Base-by-base conservation (phyloP, 768 basidiomycete species). In the Rhodocollybia butyracea region DNA sequence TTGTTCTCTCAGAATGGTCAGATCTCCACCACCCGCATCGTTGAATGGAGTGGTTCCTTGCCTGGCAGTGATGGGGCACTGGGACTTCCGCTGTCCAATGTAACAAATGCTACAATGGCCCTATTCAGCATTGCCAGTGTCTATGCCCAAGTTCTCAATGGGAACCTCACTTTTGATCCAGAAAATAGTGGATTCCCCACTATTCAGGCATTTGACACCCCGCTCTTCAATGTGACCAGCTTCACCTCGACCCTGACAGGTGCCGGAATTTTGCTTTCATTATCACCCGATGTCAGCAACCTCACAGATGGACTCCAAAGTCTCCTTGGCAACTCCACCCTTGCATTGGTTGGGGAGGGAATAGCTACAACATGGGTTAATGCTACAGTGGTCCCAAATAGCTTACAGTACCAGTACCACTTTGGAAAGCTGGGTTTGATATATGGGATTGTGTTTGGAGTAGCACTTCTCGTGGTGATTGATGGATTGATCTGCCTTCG, bases 391-490 rank as follows among this genome's bases (percentile, higher is more conserved):
- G 60, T 57, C 3, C 61, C 61, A 11, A 56, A 54, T 22, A 51
- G 54, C 30, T 58, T 51, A 2, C 72, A 72, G 5, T 81, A 84
- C 55, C 71, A 71, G 8, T 61, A 84, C 60, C 65, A 68, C 6
- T 80, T 84, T 3, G 82, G 82, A 1, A 50, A 38, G 34, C 32
- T 50, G 12, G 48, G 19, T 21, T 10, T 50, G 31, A 50, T 50
- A 36, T 50, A 50, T 34, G 48, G 48, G 34, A 38, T 50, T 3
- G 48, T 50, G 5, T 50, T 50, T 38, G 32, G 19, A 13, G 32
- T 31, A 21, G 34, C 48, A 4, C 19, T 39, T 22, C 12, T 50
- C 32, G 48, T 50, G 11, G 48, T 50, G 13, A 22, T 38, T n/a
- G 24, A 50, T 24, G 48, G 48, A 21, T 34, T 50, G 5, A 12